phyloP scores from a whole-genome alignment of 371 early-diverging fungal genomes.

The Homolaphlyctis polyrhiza region DNA sequence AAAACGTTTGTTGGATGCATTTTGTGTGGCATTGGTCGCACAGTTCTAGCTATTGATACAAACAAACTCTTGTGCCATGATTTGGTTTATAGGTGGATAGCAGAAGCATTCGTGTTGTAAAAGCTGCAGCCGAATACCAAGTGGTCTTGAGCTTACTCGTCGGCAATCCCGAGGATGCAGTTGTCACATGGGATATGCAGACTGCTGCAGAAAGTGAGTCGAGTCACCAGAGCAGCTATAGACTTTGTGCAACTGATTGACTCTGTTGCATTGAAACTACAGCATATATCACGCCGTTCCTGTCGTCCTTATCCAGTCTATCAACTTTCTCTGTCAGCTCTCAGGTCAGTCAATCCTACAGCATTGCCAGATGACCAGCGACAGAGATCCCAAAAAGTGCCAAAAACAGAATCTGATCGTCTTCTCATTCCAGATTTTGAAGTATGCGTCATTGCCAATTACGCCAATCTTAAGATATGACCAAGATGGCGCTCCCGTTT shows the following conservation, averaged over 20 bases:
- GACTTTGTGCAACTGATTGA: neutral
- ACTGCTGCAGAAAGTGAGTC: slow-evolving; percentile 53
- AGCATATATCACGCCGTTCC: slow-evolving; percentile 47
- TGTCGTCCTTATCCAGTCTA: slow-evolving; percentile 43
- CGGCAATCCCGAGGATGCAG: slow-evolving; percentile 57
- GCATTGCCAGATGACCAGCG: neutral
- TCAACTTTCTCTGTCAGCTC: slow-evolving; percentile 57
- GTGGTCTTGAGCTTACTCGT: slow-evolving; percentile 73
- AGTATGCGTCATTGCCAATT: slow-evolving; percentile 67
- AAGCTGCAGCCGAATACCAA: slow-evolving; percentile 72
- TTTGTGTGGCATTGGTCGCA: no score
- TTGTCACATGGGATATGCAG: slow-evolving; percentile 70
- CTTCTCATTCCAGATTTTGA: slow-evolving; percentile 45
- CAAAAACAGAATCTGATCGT: neutral
- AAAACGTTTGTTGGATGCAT: slow-evolving; percentile 16
- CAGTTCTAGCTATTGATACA: no score
- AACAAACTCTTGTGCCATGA: no score
- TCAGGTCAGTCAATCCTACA: slow-evolving; percentile 47
- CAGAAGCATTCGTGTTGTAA: slow-evolving; percentile 63
- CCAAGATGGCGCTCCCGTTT: slow-evolving; percentile 29
- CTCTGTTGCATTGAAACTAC: neutral
- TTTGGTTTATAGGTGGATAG: slow-evolving; percentile 46
- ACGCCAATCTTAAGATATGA: slow-evolving; percentile 39
- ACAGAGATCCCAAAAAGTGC: neutral
- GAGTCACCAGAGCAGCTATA: no score